Conservation (phyloP, 257 asterid species). For the Linaria vulgaris region DNA sequence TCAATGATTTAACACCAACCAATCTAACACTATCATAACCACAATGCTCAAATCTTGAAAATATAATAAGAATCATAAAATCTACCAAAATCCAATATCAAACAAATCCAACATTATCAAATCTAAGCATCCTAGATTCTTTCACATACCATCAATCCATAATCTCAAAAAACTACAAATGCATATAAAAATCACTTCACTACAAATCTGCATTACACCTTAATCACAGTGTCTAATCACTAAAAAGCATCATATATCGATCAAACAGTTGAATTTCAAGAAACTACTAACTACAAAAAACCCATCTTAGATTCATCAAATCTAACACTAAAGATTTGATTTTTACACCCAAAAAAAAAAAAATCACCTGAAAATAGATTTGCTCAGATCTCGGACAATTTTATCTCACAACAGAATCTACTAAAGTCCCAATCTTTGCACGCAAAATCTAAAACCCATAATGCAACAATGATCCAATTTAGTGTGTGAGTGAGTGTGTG, state of each 20-base stretch:
- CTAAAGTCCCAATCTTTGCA: slow-evolving; percentile 24
- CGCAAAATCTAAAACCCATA: slow-evolving; percentile 8
- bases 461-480: slow-evolving; percentile 2
- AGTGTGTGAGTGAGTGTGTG: slow-evolving; percentile 18
- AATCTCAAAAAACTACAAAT: slow-evolving; percentile 3
- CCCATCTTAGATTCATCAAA: slow-evolving; percentile 9
- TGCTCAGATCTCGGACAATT: slow-evolving; percentile 34
- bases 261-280: slow-evolving; percentile 22
- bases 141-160: neutral
- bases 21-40: slow-evolving; percentile 1
- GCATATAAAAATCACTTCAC: slow-evolving; percentile 3
- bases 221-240: neutral
- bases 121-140: slow-evolving; percentile 4
- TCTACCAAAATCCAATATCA: neutral
- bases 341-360: neutral
- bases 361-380: slow-evolving; percentile 32
- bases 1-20: slow-evolving; percentile 20
- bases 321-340: neutral
- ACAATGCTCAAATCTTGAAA: slow-evolving; percentile 9
- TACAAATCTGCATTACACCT: slow-evolving; percentile 27
- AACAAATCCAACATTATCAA: slow-evolving; percentile 20
- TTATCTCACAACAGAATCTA: slow-evolving; percentile 20
- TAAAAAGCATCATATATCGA: slow-evolving; percentile 6
- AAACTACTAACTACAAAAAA: no score
- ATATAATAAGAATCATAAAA: no score